A percentile compares a stretch with the other conserved stretches of the same genome.
Conservation (phyloP, 352 stramenopile species). For the Phytophthora sojae region DNA sequence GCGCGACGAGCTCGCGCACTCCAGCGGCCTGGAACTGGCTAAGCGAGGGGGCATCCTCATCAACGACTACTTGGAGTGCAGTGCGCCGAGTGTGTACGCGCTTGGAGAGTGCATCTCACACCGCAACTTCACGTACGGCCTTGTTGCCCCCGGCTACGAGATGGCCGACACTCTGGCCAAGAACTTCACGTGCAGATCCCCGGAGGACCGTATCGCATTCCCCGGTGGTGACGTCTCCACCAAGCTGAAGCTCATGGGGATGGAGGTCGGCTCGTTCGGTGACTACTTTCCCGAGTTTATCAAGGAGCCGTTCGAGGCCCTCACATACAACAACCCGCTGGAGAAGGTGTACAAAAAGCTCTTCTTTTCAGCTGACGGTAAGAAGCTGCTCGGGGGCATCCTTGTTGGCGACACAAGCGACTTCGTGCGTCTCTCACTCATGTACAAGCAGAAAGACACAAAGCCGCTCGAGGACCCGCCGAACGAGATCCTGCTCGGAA, state of each 20-base stretch:
- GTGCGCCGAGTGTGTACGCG: conserved; percentile 80
- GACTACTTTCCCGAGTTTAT: conserved; percentile 82
- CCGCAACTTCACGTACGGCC: conserved; percentile 93
- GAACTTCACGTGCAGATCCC: conserved; percentile 55
- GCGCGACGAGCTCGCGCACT: conserved; percentile 87
- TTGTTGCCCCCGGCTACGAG: conserved; percentile 92
- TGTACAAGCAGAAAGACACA: conserved; percentile 61
- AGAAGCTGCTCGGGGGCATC: conserved; percentile 86
- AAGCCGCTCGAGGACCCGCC: conserved; percentile 61
- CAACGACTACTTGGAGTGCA: conserved; percentile 88
- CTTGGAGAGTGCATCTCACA: conserved; percentile 93
- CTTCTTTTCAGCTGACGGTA: conserved; percentile 90
- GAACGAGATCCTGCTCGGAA: conserved; percentile 67
- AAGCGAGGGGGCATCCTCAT: conserved; percentile 91
- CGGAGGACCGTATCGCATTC: conserved; percentile 61
- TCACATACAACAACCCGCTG: conserved; percentile 93
- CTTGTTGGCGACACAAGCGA: conserved; percentile 93
- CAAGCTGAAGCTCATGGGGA: conserved; percentile 95
- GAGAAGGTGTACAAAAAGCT: conserved; percentile 93
- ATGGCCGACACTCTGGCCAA: conserved; percentile 92
- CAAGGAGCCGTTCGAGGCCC: conserved; percentile 68
- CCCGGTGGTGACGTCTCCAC: conserved; percentile 91
- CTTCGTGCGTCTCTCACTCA: conserved; percentile 80
- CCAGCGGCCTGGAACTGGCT: conserved; percentile 70
- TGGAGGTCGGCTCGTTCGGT: conserved; percentile 93